Percentiles rank a stretch among this genome's conserved stretches.
phyloP scores from a whole-genome alignment of 345 rosid species.

The Salix viminalis region DNA sequence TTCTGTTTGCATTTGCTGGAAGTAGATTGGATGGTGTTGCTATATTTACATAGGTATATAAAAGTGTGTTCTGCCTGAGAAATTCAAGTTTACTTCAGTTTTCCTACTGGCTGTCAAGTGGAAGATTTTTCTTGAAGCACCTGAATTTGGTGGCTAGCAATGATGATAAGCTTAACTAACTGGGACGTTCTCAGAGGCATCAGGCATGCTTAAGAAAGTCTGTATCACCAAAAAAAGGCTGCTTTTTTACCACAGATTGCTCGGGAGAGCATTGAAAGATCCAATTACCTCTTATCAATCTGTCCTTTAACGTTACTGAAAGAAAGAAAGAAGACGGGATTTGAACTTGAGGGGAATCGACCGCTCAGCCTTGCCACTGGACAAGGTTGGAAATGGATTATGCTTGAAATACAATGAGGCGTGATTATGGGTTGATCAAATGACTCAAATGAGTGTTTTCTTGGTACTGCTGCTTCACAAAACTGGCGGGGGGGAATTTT shows the following conservation, averaged over 20 bases:
- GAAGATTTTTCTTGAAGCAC: neutral
- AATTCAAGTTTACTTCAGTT: neutral
- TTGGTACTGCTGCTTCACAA: neutral
- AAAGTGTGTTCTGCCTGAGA: neutral
- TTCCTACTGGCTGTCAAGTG: neutral
- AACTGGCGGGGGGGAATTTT: too few species aligned
- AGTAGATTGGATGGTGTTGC: neutral
- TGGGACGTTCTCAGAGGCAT: neutral
- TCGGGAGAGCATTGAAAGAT: neutral
- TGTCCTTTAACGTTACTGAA: too few species aligned
- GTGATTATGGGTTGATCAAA: too few species aligned
- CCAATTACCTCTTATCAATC: neutral
- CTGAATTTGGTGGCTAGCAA: too few species aligned
- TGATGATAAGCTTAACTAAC: neutral
- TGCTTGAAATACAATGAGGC: too few species aligned
- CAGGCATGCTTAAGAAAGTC: neutral
- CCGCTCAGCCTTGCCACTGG: too few species aligned
- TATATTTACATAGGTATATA: neutral
- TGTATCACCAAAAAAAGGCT: too few species aligned
- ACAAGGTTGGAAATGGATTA: too few species aligned
- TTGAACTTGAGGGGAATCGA: too few species aligned
- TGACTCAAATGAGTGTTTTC: too few species aligned
- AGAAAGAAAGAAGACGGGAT: too few species aligned
- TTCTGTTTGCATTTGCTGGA: neutral
- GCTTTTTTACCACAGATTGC: neutral